Evolutionary conservation across 106 monocot genomes (phyloP), one percentile per base, ranked within the genome.

Genomic region (Apostasia ramifera): DNA sequence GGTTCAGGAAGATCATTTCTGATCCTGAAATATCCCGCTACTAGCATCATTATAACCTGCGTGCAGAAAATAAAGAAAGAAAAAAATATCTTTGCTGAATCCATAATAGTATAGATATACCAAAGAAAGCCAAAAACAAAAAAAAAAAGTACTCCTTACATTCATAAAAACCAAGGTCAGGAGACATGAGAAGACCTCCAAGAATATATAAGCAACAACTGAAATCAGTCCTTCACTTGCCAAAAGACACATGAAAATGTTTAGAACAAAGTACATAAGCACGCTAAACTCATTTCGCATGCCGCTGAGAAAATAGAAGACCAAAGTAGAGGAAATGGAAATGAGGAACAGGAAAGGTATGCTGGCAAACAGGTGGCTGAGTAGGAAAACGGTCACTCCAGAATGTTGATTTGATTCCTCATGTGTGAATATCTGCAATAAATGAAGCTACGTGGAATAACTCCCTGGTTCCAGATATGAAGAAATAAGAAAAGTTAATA

Each of bases 21-120:
- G 11, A 90, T 71, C 68, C 92, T 81, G 68, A 90, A 87, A 74
- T 98, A 98, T 50, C 97, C 92, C 2, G 87, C 87, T 40, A 92
- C 89, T 49, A 92, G 84, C 92, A 92, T 98, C 97, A 98, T 98
- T 64, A 90, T 75, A 55, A 92, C 84, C 92, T 98, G 64, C 11
- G 70, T 47, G 63, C 1, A 47, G 42, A 65, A 65, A 65, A 43
- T 4, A 50, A 5, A 45, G 8, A 3, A 80, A 66, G 53, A 3
- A 26, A 55, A 47, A 44, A 74, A 52, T 6, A 9, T 45, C 53
- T 63, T 44, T 55, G 55, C 65, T 70, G 7, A n/a, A 26, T n/a
- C 13, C 14, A 59, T 49, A 6, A 2, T 37, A 42, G 2, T 10
- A 47, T 70, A 26, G 26, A 26, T 26, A 26, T 26, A 26, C 26